Evolutionary conservation across 208 protist species (phyloP), one percentile per base, ranked within the genome.

Genomic region (Leptomonas pyrrhocoris): DNA sequence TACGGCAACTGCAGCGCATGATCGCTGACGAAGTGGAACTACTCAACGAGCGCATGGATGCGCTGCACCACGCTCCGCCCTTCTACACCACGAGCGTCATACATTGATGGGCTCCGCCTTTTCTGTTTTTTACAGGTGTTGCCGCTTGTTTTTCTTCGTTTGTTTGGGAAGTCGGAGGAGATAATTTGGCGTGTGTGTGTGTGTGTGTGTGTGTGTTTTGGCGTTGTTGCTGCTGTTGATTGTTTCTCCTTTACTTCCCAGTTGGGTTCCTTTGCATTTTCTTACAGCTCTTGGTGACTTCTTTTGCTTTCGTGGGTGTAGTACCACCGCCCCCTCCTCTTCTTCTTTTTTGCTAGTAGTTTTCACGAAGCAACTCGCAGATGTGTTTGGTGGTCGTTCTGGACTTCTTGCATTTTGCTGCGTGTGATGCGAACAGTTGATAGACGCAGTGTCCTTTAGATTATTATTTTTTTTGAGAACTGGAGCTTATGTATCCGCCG

Each of bases 1-100:
- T 59, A 45, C 36, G 57, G 38, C 68, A 73, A n/a, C 53, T 70
- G 28, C 48, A 28, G 28, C 56, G 50, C 27, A 81, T 81, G 68
- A 59, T 71, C 0, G 9, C 16, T 2, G 75, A 81, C 40, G 75
- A 75, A 53, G 40, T 66, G 51, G 27, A 5, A 2, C 34, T 81
- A n/a, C 69, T 81, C 31, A 42, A 11, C 1, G 34, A 72, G 19
- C 18, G 8, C 16, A 54, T 13, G 21, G 50, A 45, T 23, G 8
- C n/a, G 1, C 53, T 64, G 15, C 19, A 21, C 6, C n/a, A 12
- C 0, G 50, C 66, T 1, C 75, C 75, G 31, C 75, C 69, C 23
- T 72, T 64, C 64, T 81, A 81, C 40, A n/a, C 54, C 3, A 60
- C 62, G 12, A 43, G 16, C 18, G 60, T 19, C 5, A 7, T 8